Evolutionary conservation across 257 asterid species (phyloP).

Genomic region (Ehretia macrophylla): DNA sequence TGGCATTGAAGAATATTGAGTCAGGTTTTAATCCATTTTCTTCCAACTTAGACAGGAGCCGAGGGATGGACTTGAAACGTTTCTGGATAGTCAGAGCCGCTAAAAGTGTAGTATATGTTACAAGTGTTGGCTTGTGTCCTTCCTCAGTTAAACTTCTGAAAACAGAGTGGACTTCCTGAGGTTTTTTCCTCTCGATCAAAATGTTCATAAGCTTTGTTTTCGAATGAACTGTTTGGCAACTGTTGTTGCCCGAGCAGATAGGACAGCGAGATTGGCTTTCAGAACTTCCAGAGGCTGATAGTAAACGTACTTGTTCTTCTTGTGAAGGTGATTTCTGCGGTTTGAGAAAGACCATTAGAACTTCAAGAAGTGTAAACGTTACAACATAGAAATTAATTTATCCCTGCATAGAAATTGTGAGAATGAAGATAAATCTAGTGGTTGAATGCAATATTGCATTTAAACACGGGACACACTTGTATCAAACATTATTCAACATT

Average conservation of each 20-base stretch:
- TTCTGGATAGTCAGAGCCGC: constrained; percentile 76
- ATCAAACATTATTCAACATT: too few relatives aligned
- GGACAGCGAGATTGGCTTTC: constrained; percentile 40
- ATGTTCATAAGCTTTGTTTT: constrained; percentile 83
- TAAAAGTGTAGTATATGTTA: constrained; percentile 80
- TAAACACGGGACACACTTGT: too few relatives aligned
- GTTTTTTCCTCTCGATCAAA: constrained; percentile 59
- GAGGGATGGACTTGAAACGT: constrained; percentile 72
- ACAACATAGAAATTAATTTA: too few relatives aligned
- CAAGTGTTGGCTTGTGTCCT: constrained; percentile 88
- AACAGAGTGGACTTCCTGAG: constrained; percentile 64
- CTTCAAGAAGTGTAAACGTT: neutral
- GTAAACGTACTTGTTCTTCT: constrained; percentile 24
- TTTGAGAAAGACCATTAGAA: neutral
- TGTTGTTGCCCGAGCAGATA: constrained; percentile 39
- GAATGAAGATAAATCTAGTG: too few relatives aligned
- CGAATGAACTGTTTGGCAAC: constrained; percentile 73
- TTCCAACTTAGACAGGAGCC: constrained; percentile 67
- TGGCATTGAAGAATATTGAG: constrained; percentile 86
- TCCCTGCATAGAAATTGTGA: too few relatives aligned
- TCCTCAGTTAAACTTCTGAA: constrained; percentile 63
- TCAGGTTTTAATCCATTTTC: constrained; percentile 75
- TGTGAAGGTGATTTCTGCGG: constrained; percentile 52
- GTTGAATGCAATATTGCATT: too few relatives aligned
- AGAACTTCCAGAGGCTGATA: constrained; percentile 30